Evolutionary conservation across 73 alveolate genomes (phyloP), one percentile per base, ranked within the genome.

Genomic region (Paramecium tetraurelia): DNA sequence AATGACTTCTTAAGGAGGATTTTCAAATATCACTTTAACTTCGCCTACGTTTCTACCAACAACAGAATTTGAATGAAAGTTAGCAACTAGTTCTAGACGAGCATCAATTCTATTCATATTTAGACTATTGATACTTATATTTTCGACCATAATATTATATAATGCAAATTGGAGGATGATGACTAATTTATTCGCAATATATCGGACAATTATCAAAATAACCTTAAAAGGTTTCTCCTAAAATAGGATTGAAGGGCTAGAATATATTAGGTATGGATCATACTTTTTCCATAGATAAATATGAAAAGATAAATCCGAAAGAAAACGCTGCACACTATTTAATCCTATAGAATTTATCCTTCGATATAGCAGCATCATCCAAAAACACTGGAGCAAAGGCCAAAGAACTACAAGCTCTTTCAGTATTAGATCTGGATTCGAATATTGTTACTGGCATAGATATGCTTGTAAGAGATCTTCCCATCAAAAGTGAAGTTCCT

Each of bases 151-250:
- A 86, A 53, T 63, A 71, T 48, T 75, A 86, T 2, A 53, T 85
- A 5, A 63, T 48, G 27, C 94, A 86, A n/a, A 93, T 72, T 0
- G 96, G 96, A 41, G 96, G 96, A 93, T 93, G 96, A 93, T 93
- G 96, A 71, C 92, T 85, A 22, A 86, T 86, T 88, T 93, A 92
- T 70, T 93, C 96, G 72, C 93, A 53, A 75, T 86, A 93, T n/a
- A 75, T 50, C 0, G 93, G 96, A 59, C 92, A 63, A 35, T 83
- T 80, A 35, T 97, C 99, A 14, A 94, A 36, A 69, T 59, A 90
- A 9, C 97, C 97, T 89, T 96, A 92, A 92, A 57, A 96, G 12
- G 99, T 96, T 92, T 96, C 99, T 6, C 99, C 99, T 18, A 96
- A 59, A 86, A 96, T 96, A 4, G 99, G 99, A 90, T 95, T 96